Evolutionary conservation across 805 yeast genomes (phyloP).

Genomic region (Wickerhamiella lipophila): DNA sequence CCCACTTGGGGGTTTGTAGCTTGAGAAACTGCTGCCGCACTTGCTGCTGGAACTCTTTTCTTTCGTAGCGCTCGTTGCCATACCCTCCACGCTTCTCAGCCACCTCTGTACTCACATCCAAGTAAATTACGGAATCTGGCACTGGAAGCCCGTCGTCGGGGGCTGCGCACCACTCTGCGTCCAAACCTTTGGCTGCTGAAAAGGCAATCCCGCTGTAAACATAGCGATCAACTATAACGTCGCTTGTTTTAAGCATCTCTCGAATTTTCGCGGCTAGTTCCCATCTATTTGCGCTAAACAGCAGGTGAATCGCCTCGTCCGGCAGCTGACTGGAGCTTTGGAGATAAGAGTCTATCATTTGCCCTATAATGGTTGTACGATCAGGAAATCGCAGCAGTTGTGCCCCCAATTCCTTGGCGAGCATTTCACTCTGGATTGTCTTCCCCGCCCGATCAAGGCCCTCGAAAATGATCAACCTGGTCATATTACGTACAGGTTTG

Average conservation of each 20-base stretch:
- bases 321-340: conserved; percentile 37
- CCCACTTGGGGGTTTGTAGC: conserved; percentile 30
- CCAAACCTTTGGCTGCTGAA: conserved; percentile 70
- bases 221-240: conserved; percentile 71
- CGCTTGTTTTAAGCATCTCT: conserved; percentile 39
- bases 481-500: conserved; percentile 35
- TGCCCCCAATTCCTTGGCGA: conserved; percentile 31
- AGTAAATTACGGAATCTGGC: conserved; percentile 74
- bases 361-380: conserved; percentile 69
- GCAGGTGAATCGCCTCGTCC: conserved; percentile 73
- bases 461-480: conserved; percentile 68
- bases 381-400: conserved; percentile 73
- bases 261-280: conserved; percentile 46
- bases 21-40: conserved; percentile 50
- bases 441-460: conserved; percentile 95
- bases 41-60: conserved; percentile 51
- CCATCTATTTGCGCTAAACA: conserved; percentile 94
- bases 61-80: conserved; percentile 92
- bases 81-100: conserved; percentile 53
- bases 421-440: conserved; percentile 56
- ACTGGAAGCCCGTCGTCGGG: conserved; percentile 78
- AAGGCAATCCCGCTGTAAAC: conserved; percentile 90
- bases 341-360: conserved; percentile 61
- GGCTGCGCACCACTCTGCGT: conserved; percentile 59
- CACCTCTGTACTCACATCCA: conserved; percentile 44